Conservation (phyloP, 139 green algal genomes). For the Micractinium sp. region DNA sequence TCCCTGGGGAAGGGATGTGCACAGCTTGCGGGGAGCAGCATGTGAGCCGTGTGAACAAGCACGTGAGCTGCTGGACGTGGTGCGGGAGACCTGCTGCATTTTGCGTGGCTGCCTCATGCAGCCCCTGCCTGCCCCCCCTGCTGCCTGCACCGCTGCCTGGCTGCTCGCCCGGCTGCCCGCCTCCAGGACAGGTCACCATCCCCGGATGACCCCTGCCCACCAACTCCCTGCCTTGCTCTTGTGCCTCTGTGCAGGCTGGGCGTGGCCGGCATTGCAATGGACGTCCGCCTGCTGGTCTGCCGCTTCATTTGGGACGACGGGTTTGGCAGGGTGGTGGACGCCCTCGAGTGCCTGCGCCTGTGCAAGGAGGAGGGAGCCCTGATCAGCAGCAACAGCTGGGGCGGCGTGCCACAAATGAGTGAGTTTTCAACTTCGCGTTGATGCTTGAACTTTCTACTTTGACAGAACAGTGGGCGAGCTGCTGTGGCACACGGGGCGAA, state of each 20-base stretch:
- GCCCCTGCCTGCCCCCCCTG: too few relatives aligned
- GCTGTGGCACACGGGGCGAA: too few relatives aligned
- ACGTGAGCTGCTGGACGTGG: too few relatives aligned
- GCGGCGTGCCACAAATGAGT: constrained; percentile 10
- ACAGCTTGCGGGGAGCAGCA: too few relatives aligned
- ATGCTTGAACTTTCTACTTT: too few relatives aligned
- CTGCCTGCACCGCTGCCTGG: neutral
- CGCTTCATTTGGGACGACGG: constrained; percentile 49
- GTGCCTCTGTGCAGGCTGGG: constrained; percentile 27
- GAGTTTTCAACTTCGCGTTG: too few relatives aligned
- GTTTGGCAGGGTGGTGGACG: constrained; percentile 43
- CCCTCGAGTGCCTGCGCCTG: constrained; percentile 45
- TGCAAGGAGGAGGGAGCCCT: constrained; percentile 42
- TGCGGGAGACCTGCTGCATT: too few relatives aligned
- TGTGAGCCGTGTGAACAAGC: too few relatives aligned
- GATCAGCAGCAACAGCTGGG: constrained; percentile 51
- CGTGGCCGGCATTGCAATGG: constrained; percentile 33
- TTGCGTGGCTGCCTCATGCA: too few relatives aligned
- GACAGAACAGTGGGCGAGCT: too few relatives aligned
- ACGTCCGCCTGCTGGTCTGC: constrained; percentile 36
- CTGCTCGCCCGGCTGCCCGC: neutral
- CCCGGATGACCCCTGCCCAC: too few relatives aligned
- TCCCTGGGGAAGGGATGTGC: too few relatives aligned
- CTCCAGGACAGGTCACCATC: neutral
- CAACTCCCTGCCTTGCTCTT: neutral